Evolutionary conservation across 805 yeast species (phyloP).

Genomic region (Suhomyces emberorum): DNA sequence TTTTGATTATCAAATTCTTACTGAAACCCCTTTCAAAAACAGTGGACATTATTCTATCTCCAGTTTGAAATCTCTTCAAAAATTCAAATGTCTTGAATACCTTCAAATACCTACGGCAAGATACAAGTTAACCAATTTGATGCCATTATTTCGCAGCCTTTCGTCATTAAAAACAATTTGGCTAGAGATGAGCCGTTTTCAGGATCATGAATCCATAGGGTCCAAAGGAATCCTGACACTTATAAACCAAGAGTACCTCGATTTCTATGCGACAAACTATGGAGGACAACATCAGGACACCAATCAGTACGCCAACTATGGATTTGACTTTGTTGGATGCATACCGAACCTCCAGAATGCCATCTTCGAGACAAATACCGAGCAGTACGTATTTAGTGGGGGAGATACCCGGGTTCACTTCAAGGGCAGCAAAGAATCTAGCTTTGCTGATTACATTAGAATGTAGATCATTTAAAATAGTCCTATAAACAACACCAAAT

Average conservation of each 20-base stretch:
- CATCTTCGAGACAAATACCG: slow-evolving; percentile 2
- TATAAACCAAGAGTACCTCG: slow-evolving; percentile 3
- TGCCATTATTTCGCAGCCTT: slow-evolving; percentile 1
- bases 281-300: background rate
- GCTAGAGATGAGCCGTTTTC: slow-evolving; percentile 2
- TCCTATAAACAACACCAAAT: slow-evolving; percentile 18
- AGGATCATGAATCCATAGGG: background rate
- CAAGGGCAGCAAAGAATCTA: background rate
- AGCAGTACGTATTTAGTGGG: background rate
- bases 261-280: background rate
- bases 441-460: background rate
- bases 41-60: background rate
- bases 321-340: slow-evolving; percentile 1
- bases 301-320: slow-evolving; percentile 3
- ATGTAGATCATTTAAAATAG: slow-evolving; percentile 32
- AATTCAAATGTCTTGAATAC: slow-evolving; percentile 1
- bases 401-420: no score
- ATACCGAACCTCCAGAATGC: background rate
- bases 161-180: background rate
- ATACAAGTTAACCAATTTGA: slow-evolving; percentile 3
- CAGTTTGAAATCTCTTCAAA: slow-evolving; percentile 1
- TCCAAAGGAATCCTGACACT: background rate
- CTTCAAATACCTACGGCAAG: slow-evolving; percentile 7
- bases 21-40: background rate
- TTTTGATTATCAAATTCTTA: slow-evolving; percentile 2